Conservation (phyloP, 148 eudicot genomes). For the Rheum nobile region DNA sequence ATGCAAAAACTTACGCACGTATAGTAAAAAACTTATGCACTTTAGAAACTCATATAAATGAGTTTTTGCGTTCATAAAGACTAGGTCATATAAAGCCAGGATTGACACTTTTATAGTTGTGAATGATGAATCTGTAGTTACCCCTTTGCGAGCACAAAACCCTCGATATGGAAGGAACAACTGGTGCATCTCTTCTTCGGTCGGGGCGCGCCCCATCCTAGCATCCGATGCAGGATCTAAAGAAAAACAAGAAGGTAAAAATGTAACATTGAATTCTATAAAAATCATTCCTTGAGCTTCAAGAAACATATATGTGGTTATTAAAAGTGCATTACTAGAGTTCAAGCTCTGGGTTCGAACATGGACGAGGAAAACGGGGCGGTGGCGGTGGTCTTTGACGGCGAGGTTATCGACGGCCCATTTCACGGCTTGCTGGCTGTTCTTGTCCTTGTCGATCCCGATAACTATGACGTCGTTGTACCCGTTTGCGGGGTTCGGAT, state of each 20-base stretch:
- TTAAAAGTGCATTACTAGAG: slow-evolving; percentile 21
- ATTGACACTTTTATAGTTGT: background rate
- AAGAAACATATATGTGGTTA: too few relatives aligned
- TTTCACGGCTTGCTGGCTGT: slow-evolving; percentile 52
- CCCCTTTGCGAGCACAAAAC: slow-evolving; percentile 88
- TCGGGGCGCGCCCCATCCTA: slow-evolving; percentile 27
- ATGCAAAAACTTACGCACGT: too few relatives aligned
- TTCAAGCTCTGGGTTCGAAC: slow-evolving; percentile 27
- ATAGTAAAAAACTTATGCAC: too few relatives aligned
- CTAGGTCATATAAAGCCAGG: too few relatives aligned
- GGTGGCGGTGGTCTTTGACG: slow-evolving; percentile 16
- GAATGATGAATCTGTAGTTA: slow-evolving; percentile 7
- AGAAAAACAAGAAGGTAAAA: background rate
- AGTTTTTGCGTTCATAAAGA: too few relatives aligned
- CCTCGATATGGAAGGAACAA: slow-evolving; percentile 65
- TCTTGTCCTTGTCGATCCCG: slow-evolving; percentile 64
- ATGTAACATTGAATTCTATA: slow-evolving; percentile 6
- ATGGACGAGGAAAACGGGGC: slow-evolving; percentile 36
- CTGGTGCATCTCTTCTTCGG: slow-evolving; percentile 41
- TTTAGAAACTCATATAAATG: too few relatives aligned
- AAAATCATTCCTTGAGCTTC: background rate
- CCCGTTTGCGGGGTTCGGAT: background rate
- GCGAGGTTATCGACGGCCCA: slow-evolving; percentile 57
- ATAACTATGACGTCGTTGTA: slow-evolving; percentile 18
- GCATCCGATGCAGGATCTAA: slow-evolving; percentile 8